Percentiles rank a stretch among this genome's conserved stretches.
Evolutionary conservation across 768 basidiomycete genomes (phyloP).

Genomic region (Phanerodontia chrysosporium): DNA sequence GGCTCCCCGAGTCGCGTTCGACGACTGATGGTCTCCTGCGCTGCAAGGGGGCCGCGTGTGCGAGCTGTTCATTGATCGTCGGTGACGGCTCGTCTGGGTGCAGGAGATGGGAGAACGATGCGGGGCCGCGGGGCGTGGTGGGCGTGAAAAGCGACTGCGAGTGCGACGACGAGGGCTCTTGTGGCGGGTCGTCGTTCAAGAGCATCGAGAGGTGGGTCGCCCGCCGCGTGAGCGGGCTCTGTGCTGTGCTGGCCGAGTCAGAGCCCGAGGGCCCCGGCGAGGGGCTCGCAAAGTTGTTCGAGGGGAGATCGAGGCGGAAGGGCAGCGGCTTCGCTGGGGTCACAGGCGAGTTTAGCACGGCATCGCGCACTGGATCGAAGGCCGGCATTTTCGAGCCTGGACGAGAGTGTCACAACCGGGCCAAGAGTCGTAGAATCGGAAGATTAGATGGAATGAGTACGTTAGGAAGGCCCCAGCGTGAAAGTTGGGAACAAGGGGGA

Average conservation of each 20-base stretch:
- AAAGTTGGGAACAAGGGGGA: constrained; percentile 1
- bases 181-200: constrained; percentile 55
- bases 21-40: constrained; percentile 22
- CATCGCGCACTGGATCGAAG: constrained; percentile 87
- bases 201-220: constrained; percentile 77
- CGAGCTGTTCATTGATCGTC: constrained; percentile 26
- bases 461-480: neutral
- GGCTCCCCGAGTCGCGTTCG: constrained; percentile 5
- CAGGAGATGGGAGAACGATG: constrained; percentile 37
- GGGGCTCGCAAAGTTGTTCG: constrained; percentile 26
- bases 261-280: constrained; percentile 32
- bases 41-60: constrained; percentile 21
- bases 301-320: constrained; percentile 20
- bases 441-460: constrained; percentile 10
- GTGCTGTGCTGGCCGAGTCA: constrained; percentile 29
- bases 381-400: constrained; percentile 46
- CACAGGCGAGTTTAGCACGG: constrained; percentile 74
- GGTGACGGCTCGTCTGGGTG: constrained; percentile 18
- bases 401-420: neutral
- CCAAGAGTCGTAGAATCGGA: neutral
- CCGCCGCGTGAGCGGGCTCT: constrained; percentile 51
- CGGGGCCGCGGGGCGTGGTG: constrained; percentile 24
- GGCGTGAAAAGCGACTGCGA: constrained; percentile 39
- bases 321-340: constrained; percentile 40
- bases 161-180: constrained; percentile 36